These are phyloP conservation scores for Scopulariopsis brevicaulis DNA, from an alignment of 2,329 filamentous ascomycete genomes.

Conservation along the genomic window DNA sequence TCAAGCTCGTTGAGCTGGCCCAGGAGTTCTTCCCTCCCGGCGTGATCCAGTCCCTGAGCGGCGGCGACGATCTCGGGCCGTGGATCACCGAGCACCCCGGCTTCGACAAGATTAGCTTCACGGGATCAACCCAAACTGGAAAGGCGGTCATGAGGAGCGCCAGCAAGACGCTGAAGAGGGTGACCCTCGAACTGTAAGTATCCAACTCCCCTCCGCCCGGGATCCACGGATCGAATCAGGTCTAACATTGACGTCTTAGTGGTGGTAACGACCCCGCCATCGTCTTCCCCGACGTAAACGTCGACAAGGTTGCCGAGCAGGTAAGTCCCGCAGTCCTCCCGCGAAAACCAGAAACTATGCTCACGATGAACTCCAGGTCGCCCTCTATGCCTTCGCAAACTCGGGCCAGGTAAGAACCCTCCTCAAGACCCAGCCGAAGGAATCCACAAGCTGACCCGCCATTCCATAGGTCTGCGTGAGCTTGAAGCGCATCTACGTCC, in stretches of 20 bases:
- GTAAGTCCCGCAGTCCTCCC: too few species aligned
- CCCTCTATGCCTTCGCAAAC: constrained; percentile 37
- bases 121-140: constrained; percentile 47
- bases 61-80: constrained; percentile 48
- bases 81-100: constrained; percentile 46
- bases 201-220: too few species aligned
- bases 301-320: constrained; percentile 13
- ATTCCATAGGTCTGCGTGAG: constrained; percentile 14
- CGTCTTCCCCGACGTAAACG: constrained; percentile 43
- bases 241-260: too few species aligned
- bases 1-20: constrained; percentile 51
- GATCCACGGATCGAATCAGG: too few species aligned
- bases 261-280: constrained; percentile 53
- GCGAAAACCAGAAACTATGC: too few species aligned
- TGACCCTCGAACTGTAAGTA: constrained; percentile 41
- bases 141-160: constrained; percentile 49
- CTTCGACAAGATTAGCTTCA: constrained; percentile 53
- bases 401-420: constrained; percentile 21
- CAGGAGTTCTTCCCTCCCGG: constrained; percentile 48
- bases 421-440: too few species aligned
- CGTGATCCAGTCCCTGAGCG: constrained; percentile 49
- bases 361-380: constrained; percentile 18
- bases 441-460: too few species aligned
- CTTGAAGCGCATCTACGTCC: constrained; percentile 50
- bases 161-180: constrained; percentile 44